Evolutionary conservation across 2,329 filamentous ascomycete genomes (phyloP).

Genomic region (Camillea tinctor): DNA sequence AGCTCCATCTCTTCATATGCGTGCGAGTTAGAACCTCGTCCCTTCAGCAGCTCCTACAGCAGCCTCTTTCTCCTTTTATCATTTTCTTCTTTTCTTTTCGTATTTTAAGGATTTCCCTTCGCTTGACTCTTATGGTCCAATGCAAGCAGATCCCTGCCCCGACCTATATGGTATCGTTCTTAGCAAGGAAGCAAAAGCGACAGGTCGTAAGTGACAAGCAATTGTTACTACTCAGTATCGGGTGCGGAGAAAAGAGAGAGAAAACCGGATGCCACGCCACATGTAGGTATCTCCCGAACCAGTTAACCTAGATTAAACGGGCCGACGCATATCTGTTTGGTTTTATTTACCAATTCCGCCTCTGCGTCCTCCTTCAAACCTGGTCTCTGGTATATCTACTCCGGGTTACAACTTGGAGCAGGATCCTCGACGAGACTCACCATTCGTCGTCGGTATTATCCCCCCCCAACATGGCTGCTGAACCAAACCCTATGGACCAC

Average conservation of each 20-base stretch:
- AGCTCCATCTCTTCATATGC: too few relatives aligned
- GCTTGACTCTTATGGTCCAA: background rate
- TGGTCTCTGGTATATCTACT: background rate
- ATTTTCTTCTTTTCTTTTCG: too few relatives aligned
- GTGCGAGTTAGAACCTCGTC: too few relatives aligned
- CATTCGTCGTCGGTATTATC: background rate
- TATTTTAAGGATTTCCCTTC: too few relatives aligned
- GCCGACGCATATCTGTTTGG: constrained; percentile 6
- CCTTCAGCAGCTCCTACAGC: too few relatives aligned
- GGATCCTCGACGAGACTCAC: background rate
- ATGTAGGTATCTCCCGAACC: constrained; percentile 13
- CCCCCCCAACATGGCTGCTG: constrained; percentile 5
- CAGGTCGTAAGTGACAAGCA: background rate
- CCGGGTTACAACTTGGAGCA: background rate
- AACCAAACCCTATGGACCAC: constrained; percentile 8
- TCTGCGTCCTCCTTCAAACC: background rate
- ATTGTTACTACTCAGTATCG: background rate
- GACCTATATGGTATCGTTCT: background rate
- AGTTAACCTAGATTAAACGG: constrained; percentile 14
- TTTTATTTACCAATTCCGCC: constrained; percentile 1
- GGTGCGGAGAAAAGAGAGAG: constrained; percentile 19
- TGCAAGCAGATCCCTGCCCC: background rate
- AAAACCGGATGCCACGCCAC: constrained; percentile 6
- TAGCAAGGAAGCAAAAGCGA: background rate
- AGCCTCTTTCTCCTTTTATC: too few relatives aligned